Evolutionary conservation across 2,329 filamentous ascomycete species (phyloP).

Genomic region (Aspergillus pseudoterreus): DNA sequence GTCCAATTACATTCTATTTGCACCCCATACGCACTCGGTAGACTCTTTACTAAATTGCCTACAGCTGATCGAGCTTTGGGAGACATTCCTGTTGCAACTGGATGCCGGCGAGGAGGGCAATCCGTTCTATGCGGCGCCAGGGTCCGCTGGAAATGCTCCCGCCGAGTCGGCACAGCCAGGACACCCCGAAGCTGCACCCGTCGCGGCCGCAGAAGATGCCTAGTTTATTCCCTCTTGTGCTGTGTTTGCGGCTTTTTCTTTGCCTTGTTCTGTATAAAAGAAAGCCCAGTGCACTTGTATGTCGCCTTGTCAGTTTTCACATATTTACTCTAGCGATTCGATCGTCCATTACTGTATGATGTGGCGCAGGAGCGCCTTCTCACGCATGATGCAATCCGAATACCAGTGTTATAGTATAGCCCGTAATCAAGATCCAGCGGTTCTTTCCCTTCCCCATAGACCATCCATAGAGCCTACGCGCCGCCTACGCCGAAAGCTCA

Average conservation of each 20-base stretch:
- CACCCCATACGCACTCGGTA: conserved; percentile 1
- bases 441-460: too few species aligned
- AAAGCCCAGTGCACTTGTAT: conserved; percentile 3
- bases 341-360: conserved; percentile 8
- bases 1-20: conserved; percentile 6
- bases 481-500: not conserved
- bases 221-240: not conserved
- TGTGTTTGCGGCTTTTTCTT: not conserved
- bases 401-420: conserved; percentile 3
- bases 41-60: conserved; percentile 42
- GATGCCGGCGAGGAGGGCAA: conserved; percentile 84
- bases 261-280: conserved; percentile 13
- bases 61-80: conserved; percentile 86
- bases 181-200: conserved; percentile 8
- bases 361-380: conserved; percentile 12
- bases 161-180: conserved; percentile 16
- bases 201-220: conserved; percentile 13
- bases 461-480: not conserved
- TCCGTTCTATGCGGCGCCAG: conserved; percentile 40
- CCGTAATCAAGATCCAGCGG: not conserved
- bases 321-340: not conserved
- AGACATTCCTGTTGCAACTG: conserved; percentile 94
- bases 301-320: not conserved
- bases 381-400: conserved; percentile 6
- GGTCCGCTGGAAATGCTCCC: conserved; percentile 14